Percentiles rank a stretch among this genome's conserved stretches.
These are phyloP conservation scores for Populus tremula DNA, from an alignment of 345 rosid species.

Conservation along the genomic window DNA sequence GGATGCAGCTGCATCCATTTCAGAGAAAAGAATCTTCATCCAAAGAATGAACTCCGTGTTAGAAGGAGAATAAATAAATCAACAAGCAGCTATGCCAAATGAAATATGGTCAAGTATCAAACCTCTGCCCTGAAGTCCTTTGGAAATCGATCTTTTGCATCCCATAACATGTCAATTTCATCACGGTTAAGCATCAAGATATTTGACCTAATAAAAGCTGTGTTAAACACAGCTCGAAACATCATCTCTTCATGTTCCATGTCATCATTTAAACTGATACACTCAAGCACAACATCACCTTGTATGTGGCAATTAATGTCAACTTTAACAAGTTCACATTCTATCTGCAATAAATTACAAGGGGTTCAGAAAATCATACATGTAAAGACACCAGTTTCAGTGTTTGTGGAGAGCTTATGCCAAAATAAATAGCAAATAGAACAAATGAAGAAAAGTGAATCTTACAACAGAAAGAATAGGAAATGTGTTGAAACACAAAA, in stretches of 20 bases:
- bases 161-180: conserved; percentile 85
- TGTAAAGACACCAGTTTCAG: not conserved
- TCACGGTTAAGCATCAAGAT: conserved; percentile 91
- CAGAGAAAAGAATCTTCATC: conserved; percentile 89
- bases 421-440: not conserved
- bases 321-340: conserved; percentile 78
- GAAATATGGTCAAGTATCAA: conserved; percentile 22
- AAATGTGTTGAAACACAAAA: not conserved
- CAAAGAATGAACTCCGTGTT: conserved; percentile 28
- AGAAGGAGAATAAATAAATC: conserved; percentile 12
- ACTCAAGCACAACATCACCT: conserved; percentile 91
- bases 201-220: conserved; percentile 90
- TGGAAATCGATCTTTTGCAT: conserved; percentile 72
- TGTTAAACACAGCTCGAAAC: conserved; percentile 86
- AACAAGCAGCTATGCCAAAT: conserved; percentile 11
- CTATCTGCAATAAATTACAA: conserved; percentile 52
- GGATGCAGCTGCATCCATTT: conserved; percentile 81
- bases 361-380: conserved; percentile 9
- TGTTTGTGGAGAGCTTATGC: not conserved
- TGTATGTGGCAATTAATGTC: conserved; percentile 84
- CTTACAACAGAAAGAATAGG: not conserved
- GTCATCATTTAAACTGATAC: conserved; percentile 73
- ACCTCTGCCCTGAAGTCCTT: conserved; percentile 95
- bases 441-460: not conserved
- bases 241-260: conserved; percentile 72